Conservation (phyloP, 441 rosid genomes). For the Gossypium trilobum region DNA sequence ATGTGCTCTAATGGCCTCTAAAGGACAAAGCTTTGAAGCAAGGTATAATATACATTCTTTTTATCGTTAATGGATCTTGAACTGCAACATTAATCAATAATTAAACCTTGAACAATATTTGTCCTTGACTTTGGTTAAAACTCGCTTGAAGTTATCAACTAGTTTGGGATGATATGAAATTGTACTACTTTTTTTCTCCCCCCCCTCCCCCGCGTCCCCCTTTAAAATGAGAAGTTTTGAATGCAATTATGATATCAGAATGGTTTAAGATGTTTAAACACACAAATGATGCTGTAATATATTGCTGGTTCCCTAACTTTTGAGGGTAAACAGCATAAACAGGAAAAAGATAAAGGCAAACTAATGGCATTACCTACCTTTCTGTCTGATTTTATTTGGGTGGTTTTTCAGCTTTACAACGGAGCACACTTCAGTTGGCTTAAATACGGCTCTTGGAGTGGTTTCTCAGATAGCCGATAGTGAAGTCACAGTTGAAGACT, state of each 20-base stretch:
- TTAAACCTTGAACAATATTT: not conserved
- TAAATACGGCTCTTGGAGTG: constrained; percentile 59
- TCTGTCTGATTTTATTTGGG: not conserved
- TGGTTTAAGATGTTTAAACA: not conserved
- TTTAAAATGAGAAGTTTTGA: not conserved
- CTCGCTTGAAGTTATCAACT: not conserved
- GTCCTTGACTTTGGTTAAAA: not conserved
- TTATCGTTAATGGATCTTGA: not conserved
- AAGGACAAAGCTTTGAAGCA: constrained; percentile 60
- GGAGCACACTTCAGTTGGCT: constrained; percentile 49
- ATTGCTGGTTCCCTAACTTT: not conserved
- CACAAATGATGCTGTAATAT: not conserved
- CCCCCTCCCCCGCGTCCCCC: too few species aligned
- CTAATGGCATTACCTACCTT: not conserved
- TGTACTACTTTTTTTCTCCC: not conserved
- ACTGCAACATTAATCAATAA: not conserved
- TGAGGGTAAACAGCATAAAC: not conserved
- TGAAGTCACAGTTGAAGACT: constrained; percentile 25
- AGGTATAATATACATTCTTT: constrained; percentile 38
- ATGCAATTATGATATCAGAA: not conserved
- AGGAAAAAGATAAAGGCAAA: not conserved
- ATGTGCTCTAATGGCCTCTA: constrained; percentile 47
- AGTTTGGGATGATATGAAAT: not conserved
- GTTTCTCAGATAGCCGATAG: constrained; percentile 25
- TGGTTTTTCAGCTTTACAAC: constrained; percentile 52